Conservation (phyloP, 2,329 filamentous ascomycete species). For the Volutella citrinella region DNA sequence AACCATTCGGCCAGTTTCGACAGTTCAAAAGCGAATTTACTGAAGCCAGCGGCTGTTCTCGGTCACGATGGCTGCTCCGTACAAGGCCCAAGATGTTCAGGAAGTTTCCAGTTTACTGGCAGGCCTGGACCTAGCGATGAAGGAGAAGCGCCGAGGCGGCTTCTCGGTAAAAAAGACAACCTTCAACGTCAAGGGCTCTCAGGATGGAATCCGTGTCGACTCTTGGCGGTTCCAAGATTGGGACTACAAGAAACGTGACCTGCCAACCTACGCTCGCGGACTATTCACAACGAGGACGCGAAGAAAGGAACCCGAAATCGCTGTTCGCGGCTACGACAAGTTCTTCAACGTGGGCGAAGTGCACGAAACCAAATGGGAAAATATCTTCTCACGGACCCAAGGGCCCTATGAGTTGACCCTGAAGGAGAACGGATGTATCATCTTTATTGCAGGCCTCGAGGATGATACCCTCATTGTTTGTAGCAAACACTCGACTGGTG, state of each 20-base stretch:
- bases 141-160: slow-evolving; percentile 53
- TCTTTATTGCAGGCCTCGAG: slow-evolving; percentile 89
- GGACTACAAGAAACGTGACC: slow-evolving; percentile 85
- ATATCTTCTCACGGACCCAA: slow-evolving; percentile 70
- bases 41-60: no score
- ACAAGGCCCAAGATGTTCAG: slow-evolving; percentile 64
- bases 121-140: slow-evolving; percentile 56
- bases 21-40: no score
- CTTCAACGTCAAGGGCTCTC: slow-evolving; percentile 64
- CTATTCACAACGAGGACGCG: slow-evolving; percentile 80
- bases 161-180: slow-evolving; percentile 80
- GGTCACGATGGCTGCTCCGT: slow-evolving; percentile 56
- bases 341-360: slow-evolving; percentile 96
- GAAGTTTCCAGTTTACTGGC: slow-evolving; percentile 65
- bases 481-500: slow-evolving; percentile 95
- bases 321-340: slow-evolving; percentile 91
- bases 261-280: slow-evolving; percentile 90
- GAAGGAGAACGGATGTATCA: slow-evolving; percentile 99
- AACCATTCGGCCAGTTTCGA: no score
- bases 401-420: slow-evolving; percentile 94
- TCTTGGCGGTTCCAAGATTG: slow-evolving; percentile 94
- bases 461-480: slow-evolving; percentile 91
- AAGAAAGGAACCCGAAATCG: slow-evolving; percentile 70
- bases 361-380: slow-evolving; percentile 74
- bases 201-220: slow-evolving; percentile 66